Base-by-base conservation (phyloP, 495 filamentous ascomycete species). In the Parathielavia hyrcaniae region DNA sequence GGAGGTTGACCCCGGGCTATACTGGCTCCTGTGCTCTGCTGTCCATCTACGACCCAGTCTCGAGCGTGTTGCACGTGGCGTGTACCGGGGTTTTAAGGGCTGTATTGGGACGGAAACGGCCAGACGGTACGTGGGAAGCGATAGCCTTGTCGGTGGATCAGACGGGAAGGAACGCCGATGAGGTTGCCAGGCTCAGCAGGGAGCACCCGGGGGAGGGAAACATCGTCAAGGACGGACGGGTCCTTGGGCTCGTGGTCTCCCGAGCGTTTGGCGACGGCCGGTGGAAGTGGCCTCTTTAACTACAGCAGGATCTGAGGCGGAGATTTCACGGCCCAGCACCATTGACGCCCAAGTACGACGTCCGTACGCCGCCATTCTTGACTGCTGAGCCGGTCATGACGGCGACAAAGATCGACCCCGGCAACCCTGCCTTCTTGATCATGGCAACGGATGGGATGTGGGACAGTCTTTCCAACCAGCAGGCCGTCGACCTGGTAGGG, bases 391-490 rank as follows among this genome's bases (percentile, higher is more conserved):
- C 85, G 1, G 80, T 80, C 7, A 75, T 88, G 39, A 83, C 78
- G 0, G 81, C 78, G 36, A 80, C 74, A 0, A 68, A 71, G 58
- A 72, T 88, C 26, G 66, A 81, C 30, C 61, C 73, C 0, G 65
- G 62, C 1, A 26, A 54, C 23, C 60, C 63, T 0, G 79, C 79
- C 17, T 87, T 88, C 59, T 48, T 87, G 50, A 83, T 89, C 52
- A 70, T 87, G 63, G 84, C 82, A 17, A 79, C 76, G 4, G 84
- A 87, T 59, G 85, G 85, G 5, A 51, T 88, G 34, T 89, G 85
- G 84, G 82, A 86, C 62, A 66, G 67, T 40, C 70, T 87, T 36
- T 74, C 78, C 10, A 83, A 66, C 60, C 72, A 81, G 58, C 75
- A 88, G 66, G 83, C 79, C 2, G 85, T 87, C 0, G 67, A 76